These are phyloP conservation scores for Purshia tridentata DNA, from an alignment of 306 rosid species.

Conservation along the genomic window DNA sequence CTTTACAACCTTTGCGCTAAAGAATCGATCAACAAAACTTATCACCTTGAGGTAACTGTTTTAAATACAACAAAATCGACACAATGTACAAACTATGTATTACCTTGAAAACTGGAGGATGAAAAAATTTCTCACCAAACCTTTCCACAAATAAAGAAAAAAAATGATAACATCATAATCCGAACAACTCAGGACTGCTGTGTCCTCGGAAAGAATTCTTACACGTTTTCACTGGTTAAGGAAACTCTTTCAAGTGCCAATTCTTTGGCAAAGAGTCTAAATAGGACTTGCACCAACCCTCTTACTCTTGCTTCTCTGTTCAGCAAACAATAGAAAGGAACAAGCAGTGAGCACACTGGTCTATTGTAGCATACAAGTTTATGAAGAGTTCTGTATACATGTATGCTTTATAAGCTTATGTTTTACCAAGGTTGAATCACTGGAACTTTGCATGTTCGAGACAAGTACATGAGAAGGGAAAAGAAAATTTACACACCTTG, in stretches of 20 bases:
- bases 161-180: not conserved
- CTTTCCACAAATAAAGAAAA: conserved; percentile 17
- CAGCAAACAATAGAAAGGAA: conserved; percentile 20
- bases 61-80: conserved; percentile 19
- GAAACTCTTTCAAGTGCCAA: conserved; percentile 63
- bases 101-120: conserved; percentile 5
- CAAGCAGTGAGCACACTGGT: not conserved
- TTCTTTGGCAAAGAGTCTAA: conserved; percentile 56
- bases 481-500: conserved; percentile 50
- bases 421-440: not conserved
- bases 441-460: too few relatives aligned
- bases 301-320: conserved; percentile 73
- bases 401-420: not conserved
- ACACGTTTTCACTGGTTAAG: conserved; percentile 30
- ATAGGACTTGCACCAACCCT: conserved; percentile 64
- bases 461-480: not conserved
- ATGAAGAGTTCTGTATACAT: not conserved
- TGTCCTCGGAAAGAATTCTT: conserved; percentile 37
- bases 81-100: conserved; percentile 31
- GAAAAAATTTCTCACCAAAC: conserved; percentile 11
- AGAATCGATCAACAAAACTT: conserved; percentile 7
- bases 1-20: not conserved
- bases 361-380: not conserved
- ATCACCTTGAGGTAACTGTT: not conserved
- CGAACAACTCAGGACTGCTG: conserved; percentile 2